A percentile compares a stretch with the other conserved stretches of the same genome.
Evolutionary conservation across 129 eudicot species (phyloP).

Genomic region (Saussurea involucrata): DNA sequence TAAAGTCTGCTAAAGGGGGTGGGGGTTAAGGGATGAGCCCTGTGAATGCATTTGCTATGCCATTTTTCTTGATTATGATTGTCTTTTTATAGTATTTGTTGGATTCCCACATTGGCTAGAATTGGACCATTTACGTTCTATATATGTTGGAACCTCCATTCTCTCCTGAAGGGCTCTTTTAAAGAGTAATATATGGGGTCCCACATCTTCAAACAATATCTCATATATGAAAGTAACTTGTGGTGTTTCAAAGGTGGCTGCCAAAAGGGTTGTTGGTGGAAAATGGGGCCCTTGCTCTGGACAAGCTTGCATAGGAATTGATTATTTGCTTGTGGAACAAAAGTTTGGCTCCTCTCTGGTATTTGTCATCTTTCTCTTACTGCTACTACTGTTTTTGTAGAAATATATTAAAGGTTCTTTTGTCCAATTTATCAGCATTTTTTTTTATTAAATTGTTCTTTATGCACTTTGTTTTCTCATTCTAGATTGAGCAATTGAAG

Average conservation of each 20-base stretch:
- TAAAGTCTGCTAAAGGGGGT: background rate
- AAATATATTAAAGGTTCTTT: background rate
- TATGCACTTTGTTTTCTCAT: background rate
- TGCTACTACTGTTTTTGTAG: background rate
- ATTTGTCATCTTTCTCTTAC: constrained; percentile 14
- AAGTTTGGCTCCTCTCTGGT: constrained; percentile 64
- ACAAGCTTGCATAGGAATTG: constrained; percentile 85
- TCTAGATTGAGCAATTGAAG: constrained; percentile 64
- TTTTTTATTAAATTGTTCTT: background rate
- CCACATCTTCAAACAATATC: background rate
- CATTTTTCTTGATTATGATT: background rate
- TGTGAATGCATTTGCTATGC: background rate
- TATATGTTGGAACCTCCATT: background rate
- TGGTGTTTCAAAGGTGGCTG: constrained; percentile 58
- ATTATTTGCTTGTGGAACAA: constrained; percentile 79
- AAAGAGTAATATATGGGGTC: background rate
- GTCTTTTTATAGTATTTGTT: background rate
- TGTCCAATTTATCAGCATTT: background rate
- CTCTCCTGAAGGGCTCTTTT: background rate
- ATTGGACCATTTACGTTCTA: background rate
- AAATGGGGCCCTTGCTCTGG: constrained; percentile 89
- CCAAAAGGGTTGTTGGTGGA: constrained; percentile 61
- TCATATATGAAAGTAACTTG: background rate
- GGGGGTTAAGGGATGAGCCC: background rate
- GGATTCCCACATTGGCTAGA: background rate